Base-by-base conservation (phyloP, 805 yeast genomes). In the Starmerella bombicola region DNA sequence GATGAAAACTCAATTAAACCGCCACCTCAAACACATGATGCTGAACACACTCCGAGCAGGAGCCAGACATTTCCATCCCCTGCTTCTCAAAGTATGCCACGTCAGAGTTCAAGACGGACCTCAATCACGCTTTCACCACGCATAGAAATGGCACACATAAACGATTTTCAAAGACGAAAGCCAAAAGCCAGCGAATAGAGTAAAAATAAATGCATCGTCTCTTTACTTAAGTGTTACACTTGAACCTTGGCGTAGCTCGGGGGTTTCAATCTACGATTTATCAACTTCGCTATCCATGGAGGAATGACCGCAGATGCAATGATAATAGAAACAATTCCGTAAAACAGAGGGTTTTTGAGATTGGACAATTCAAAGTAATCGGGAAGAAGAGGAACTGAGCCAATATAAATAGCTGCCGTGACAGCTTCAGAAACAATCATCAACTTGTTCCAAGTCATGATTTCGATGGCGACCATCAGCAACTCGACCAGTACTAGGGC, bases 181-280 rank as follows among this genome's bases (percentile, higher is more conserved):
- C 43, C 45, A 3, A 24, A 21, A 7, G 35, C 16, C 12, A 28
- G 13, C 17, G 43, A 41, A 17, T 29, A 35, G n/a, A 36, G 24
- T n/a, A n/a, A 10, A 21, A 9, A 21, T 12, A 24, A 12, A 24
- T 12, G 26, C 13, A 24, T 24, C 28, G 28, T 18, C 7, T 6
- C 7, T 30, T 29, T 17, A 30, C 17, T 29, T 8, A 15, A 29
- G 29, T 15, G 5, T 22, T 28, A 41, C 12, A 21, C 32, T 59
- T 86, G 97, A 31, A 91, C 97, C 60, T 91, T 91, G 7, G 96
- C 96, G 59, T 91, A 91, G 55, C 83, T 84, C 24, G 98, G 98
- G 3, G 98, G 97, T 51, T 85, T 74, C 42, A 91, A 60, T 46
- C 67, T 75, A 48, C 94, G 70, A 55, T 78, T 76, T 15, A 88